Percentiles rank a stretch among this genome's conserved stretches.
These are phyloP conservation scores for Diaporthe sp. DNA, from an alignment of 2,329 filamentous ascomycete genomes.

Conservation along the genomic window DNA sequence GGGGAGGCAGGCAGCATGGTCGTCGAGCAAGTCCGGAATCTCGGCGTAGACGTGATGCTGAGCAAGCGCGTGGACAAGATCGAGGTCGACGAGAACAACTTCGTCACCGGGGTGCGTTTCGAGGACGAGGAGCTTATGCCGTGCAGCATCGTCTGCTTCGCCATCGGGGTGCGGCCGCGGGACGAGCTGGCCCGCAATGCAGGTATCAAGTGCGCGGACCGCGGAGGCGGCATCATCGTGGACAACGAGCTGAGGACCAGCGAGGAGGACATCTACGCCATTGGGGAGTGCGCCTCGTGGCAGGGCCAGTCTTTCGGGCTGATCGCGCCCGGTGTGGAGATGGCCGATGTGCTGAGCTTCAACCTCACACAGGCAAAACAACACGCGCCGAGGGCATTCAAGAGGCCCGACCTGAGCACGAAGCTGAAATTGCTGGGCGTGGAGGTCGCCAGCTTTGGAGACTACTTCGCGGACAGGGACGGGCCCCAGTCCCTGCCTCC, in stretches of 20 bases:
- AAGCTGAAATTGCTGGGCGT: conserved; percentile 92
- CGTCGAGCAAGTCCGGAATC: conserved; percentile 80
- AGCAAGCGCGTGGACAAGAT: conserved; percentile 81
- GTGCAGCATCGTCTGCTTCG: conserved; percentile 88
- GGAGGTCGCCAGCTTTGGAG: conserved; percentile 92
- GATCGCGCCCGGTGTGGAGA: conserved; percentile 90
- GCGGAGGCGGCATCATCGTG: conserved; percentile 83
- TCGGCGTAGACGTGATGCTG: conserved; percentile 86
- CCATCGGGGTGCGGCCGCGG: conserved; percentile 85
- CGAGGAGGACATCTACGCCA: conserved; percentile 80
- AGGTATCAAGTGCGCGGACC: conserved; percentile 78
- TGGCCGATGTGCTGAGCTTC: conserved; percentile 92
- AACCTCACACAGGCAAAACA: conserved; percentile 87
- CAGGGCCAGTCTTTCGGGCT: conserved; percentile 88
- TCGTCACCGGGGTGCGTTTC: conserved; percentile 80
- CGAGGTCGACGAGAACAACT: conserved; percentile 74
- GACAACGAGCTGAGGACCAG: conserved; percentile 78
- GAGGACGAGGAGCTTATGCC: conserved; percentile 84
- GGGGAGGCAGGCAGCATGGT: conserved; percentile 85
- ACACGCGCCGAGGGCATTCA: conserved; percentile 78
- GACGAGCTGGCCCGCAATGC: conserved; percentile 80
- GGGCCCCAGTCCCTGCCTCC: conserved; percentile 82
- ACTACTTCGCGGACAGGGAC: conserved; percentile 91
- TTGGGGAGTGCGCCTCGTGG: conserved; percentile 94
- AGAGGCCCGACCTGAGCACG: conserved; percentile 87